Conservation (phyloP, 2,329 filamentous ascomycete genomes). For the Colletotrichum horii region DNA sequence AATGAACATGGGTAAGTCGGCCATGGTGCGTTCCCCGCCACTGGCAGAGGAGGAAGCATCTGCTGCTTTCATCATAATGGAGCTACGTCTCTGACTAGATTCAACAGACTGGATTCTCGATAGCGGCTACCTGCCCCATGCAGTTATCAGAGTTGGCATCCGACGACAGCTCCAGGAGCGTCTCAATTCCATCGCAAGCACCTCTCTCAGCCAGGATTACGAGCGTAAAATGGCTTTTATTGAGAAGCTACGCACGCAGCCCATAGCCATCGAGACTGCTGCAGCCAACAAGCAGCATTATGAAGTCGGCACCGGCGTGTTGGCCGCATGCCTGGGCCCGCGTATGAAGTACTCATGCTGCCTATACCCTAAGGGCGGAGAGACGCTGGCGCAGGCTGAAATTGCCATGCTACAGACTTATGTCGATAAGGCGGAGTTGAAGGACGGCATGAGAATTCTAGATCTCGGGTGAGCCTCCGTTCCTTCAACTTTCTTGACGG, state of each 20-base stretch:
- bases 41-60: not conserved
- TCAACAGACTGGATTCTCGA: constrained; percentile 64
- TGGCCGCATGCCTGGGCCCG: constrained; percentile 66
- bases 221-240: constrained; percentile 70
- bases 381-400: constrained; percentile 71
- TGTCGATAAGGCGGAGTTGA: constrained; percentile 62
- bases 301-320: constrained; percentile 71
- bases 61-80: not conserved
- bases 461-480: constrained; percentile 59
- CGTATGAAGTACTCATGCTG: constrained; percentile 77
- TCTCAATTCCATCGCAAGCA: constrained; percentile 57
- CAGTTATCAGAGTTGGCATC: constrained; percentile 69
- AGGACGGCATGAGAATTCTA: constrained; percentile 65
- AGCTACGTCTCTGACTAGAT: not conserved
- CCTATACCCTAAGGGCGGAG: constrained; percentile 66
- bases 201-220: constrained; percentile 57
- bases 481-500: not conserved
- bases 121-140: constrained; percentile 67
- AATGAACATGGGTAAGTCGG: constrained; percentile 17
- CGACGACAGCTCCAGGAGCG: constrained; percentile 69
- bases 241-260: constrained; percentile 59
- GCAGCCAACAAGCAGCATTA: constrained; percentile 75
- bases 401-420: constrained; percentile 69
- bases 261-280: constrained; percentile 72
- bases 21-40: not conserved